Evolutionary conservation across 2,329 filamentous ascomycete species (phyloP).

Genomic region (Aspergillus sp.): DNA sequence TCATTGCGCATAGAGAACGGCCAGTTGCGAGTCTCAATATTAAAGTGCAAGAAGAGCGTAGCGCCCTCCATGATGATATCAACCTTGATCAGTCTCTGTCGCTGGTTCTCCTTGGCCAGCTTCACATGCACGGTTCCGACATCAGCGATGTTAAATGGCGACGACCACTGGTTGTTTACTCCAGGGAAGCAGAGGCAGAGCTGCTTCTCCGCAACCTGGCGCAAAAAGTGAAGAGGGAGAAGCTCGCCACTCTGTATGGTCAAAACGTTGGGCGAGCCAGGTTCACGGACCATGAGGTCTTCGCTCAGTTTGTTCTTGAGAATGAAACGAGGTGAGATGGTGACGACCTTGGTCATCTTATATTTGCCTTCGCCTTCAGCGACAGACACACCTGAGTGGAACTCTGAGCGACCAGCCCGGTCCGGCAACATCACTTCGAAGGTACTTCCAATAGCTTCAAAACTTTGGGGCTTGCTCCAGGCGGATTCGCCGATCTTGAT

Average conservation of each 20-base stretch:
- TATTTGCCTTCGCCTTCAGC: conserved; percentile 93
- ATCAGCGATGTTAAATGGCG: conserved; percentile 95
- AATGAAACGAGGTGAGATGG: conserved; percentile 84
- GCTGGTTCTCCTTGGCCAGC: conserved; percentile 79
- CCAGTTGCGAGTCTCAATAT: conserved; percentile 89
- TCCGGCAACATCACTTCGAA: conserved; percentile 81
- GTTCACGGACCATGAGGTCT: conserved; percentile 82
- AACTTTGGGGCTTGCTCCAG: conserved; percentile 97
- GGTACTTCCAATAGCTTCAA: conserved; percentile 92
- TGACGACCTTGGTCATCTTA: conserved; percentile 93
- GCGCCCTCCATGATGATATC: conserved; percentile 89
- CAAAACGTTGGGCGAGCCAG: conserved; percentile 80
- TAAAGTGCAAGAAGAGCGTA: conserved; percentile 88
- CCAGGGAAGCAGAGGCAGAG: conserved; percentile 88
- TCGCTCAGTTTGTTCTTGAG: conserved; percentile 89
- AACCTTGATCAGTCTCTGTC: conserved; percentile 78
- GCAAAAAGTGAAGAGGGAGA: conserved; percentile 82
- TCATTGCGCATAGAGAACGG: conserved; percentile 98
- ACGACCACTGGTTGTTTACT: conserved; percentile 94
- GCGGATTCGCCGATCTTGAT: conserved; percentile 82
- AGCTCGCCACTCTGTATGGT: conserved; percentile 70
- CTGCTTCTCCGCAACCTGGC: conserved; percentile 76
- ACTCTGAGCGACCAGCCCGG: conserved; percentile 63
- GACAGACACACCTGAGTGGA: conserved; percentile 84
- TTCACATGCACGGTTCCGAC: conserved; percentile 90